phyloP scores from a whole-genome alignment of 768 basidiomycete species.

The Boletus eberwhitei region DNA sequence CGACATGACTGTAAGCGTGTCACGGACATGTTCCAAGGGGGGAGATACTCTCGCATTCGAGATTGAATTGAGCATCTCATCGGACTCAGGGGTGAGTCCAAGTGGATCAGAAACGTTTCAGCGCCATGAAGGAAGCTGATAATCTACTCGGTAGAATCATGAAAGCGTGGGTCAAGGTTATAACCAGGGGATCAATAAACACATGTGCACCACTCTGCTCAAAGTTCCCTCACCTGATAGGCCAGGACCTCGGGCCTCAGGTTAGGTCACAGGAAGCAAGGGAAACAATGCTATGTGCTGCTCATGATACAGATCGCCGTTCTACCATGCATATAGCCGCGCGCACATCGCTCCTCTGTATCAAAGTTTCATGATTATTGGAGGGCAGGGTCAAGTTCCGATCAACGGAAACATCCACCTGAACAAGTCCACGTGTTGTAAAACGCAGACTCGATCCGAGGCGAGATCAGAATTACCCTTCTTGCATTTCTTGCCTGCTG shows the following conservation, averaged over 20 bases:
- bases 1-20: conserved; percentile 11
- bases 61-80: conserved; percentile 22
- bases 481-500: background rate
- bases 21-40: conserved; percentile 17
- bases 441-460: conserved; percentile 7
- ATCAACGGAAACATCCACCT: conserved; percentile 8
- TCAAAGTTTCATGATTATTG: conserved; percentile 4
- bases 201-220: background rate
- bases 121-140: conserved; percentile 9
- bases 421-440: conserved; percentile 7
- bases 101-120: conserved; percentile 29
- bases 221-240: background rate
- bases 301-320: background rate
- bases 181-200: conserved; percentile 6
- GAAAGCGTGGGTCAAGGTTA: conserved; percentile 11
- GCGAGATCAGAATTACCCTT: background rate
- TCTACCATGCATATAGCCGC: background rate
- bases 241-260: background rate
- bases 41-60: conserved; percentile 19
- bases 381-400: conserved; percentile 5
- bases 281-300: background rate
- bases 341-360: background rate
- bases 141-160: conserved; percentile 5
- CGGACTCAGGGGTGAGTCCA: conserved; percentile 19
- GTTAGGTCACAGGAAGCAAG: background rate